Conservation (phyloP, 345 rosid genomes). For the Firmiana major region DNA sequence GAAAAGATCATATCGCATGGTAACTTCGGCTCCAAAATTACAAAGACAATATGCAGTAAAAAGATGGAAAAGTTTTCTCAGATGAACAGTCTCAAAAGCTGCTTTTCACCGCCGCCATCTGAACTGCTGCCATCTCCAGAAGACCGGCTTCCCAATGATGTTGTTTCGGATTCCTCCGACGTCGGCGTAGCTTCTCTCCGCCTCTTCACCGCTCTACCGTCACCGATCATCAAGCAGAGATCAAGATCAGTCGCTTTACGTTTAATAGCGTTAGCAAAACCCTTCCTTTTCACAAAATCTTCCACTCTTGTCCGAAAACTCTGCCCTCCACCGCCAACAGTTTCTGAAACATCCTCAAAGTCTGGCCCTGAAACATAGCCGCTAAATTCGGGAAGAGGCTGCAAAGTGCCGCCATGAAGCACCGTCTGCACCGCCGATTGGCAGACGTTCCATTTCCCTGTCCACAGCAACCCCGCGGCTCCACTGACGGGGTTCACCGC, state of each 20-base stretch:
- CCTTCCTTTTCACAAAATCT: constrained; percentile 24
- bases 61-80: neutral
- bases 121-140: neutral
- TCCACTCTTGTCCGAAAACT: neutral
- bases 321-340: neutral
- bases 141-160: constrained; percentile 23
- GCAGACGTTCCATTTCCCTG: constrained; percentile 62
- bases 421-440: constrained; percentile 62
- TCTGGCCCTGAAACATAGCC: constrained; percentile 10
- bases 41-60: too few relatives aligned
- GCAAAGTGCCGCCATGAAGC: constrained; percentile 51
- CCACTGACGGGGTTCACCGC: constrained; percentile 68
- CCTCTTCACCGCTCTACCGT: constrained; percentile 29
- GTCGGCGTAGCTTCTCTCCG: constrained; percentile 30
- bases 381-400: constrained; percentile 35
- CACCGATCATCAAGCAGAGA: constrained; percentile 20
- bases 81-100: constrained; percentile 36
- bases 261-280: neutral
- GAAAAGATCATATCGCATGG: neutral
- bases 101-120: constrained; percentile 17
- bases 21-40: neutral
- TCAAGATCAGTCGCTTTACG: constrained; percentile 15
- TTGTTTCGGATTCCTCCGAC: constrained; percentile 52
- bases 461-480: constrained; percentile 67
- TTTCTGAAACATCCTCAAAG: constrained; percentile 15